These are phyloP conservation scores for Phytophthora cactorum DNA, from an alignment of 352 stramenopile species.

Conservation along the genomic window DNA sequence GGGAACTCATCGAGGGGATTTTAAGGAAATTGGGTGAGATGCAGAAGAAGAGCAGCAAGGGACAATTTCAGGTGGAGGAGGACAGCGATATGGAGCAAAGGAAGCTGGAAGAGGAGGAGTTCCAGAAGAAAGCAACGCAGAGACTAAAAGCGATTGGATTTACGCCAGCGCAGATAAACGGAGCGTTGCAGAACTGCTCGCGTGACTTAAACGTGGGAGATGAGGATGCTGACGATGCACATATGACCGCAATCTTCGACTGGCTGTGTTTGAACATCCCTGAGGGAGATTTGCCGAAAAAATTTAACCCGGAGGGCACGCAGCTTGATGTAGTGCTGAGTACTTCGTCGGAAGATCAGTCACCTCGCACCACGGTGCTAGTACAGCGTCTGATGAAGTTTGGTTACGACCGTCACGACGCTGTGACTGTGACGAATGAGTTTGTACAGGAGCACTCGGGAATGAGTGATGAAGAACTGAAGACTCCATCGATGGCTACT, in stretches of 20 bases:
- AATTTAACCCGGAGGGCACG: conserved; percentile 90
- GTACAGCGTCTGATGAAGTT: conserved; percentile 82
- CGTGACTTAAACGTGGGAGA: conserved; percentile 14
- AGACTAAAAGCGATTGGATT: conserved; percentile 69
- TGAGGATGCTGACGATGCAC: conserved; percentile 29
- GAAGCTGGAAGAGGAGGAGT: conserved; percentile 24
- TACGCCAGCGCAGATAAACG: conserved; percentile 48
- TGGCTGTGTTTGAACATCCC: conserved; percentile 86
- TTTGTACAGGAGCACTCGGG: conserved; percentile 34
- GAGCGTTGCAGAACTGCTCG: conserved; percentile 46
- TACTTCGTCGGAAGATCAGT: conserved; percentile 5
- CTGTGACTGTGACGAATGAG: conserved; percentile 51
- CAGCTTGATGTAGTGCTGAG: conserved; percentile 86
- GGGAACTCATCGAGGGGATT: conserved; percentile 89
- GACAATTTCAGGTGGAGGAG: not conserved
- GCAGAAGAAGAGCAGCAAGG: conserved; percentile 13
- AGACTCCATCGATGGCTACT: conserved; percentile 42
- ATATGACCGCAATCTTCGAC: conserved; percentile 57
- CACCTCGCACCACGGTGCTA: conserved; percentile 43
- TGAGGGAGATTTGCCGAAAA: conserved; percentile 77
- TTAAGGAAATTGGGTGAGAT: conserved; percentile 54
- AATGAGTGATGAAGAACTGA: conserved; percentile 38
- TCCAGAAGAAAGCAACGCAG: conserved; percentile 28
- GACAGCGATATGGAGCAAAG: conserved; percentile 10
- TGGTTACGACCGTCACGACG: conserved; percentile 71